These are phyloP conservation scores for Diaporthe destruens DNA, from an alignment of 2,329 filamentous ascomycete species.

Conservation along the genomic window DNA sequence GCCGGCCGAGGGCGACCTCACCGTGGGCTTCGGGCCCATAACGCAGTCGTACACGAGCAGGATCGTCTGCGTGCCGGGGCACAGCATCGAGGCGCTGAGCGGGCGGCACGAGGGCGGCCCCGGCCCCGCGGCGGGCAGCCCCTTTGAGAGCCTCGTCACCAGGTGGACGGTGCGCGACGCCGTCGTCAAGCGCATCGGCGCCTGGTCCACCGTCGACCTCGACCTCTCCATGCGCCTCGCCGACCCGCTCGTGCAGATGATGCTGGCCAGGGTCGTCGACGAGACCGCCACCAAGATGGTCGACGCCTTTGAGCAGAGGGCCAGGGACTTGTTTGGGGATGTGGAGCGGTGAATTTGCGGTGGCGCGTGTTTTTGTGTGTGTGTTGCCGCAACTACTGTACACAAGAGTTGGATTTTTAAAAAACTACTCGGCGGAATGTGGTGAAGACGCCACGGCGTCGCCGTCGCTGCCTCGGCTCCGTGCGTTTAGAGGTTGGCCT, in stretches of 20 bases:
- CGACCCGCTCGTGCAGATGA: conserved; percentile 87
- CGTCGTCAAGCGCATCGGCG: conserved; percentile 48
- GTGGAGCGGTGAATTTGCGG: conserved; percentile 17
- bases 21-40: conserved; percentile 86
- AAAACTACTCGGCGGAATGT: not conserved
- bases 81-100: conserved; percentile 82
- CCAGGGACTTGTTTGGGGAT: conserved; percentile 67
- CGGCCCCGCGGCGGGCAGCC: conserved; percentile 38
- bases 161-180: conserved; percentile 72
- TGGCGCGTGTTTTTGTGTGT: not conserved
- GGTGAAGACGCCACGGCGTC: not conserved
- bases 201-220: conserved; percentile 80
- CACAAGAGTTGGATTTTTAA: no score
- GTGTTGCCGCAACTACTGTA: not conserved
- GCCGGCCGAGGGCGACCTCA: conserved; percentile 83
- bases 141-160: conserved; percentile 76
- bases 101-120: conserved; percentile 61
- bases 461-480: not conserved
- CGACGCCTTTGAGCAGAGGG: conserved; percentile 89
- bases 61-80: conserved; percentile 80
- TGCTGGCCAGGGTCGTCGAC: conserved; percentile 85
- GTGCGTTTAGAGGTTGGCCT: not conserved
- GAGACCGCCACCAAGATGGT: conserved; percentile 92
- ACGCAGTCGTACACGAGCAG: conserved; percentile 86
- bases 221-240: conserved; percentile 85